A percentile compares a stretch with the other conserved stretches of the same genome.
Evolutionary conservation across 2,329 filamentous ascomycete genomes (phyloP).

Genomic region (Graphiopsis chlorocephala): DNA sequence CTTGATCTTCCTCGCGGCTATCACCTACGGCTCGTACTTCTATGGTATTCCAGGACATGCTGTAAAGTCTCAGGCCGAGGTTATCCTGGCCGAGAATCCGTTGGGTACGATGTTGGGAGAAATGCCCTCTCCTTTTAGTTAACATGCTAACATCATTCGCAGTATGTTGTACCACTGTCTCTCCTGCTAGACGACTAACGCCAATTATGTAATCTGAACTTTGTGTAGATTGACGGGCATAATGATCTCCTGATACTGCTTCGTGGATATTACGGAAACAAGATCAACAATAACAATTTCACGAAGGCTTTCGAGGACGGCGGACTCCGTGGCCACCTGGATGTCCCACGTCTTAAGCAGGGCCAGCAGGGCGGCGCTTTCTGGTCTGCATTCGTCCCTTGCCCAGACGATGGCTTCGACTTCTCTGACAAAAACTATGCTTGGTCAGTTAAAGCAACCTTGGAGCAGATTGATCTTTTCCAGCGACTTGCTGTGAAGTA

Average conservation of each 20-base stretch:
- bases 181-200: background rate
- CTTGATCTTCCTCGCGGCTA: slow-evolving; percentile 8
- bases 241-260: slow-evolving; percentile 80
- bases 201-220: background rate
- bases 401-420: slow-evolving; percentile 68
- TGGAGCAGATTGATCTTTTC: slow-evolving; percentile 74
- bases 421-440: slow-evolving; percentile 72
- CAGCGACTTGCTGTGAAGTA: slow-evolving; percentile 62
- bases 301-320: slow-evolving; percentile 71
- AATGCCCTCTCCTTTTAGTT: background rate
- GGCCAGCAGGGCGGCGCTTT: slow-evolving; percentile 83
- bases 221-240: slow-evolving; percentile 64
- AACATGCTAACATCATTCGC: background rate
- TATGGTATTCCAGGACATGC: slow-evolving; percentile 3
- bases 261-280: slow-evolving; percentile 65
- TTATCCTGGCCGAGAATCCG: slow-evolving; percentile 27
- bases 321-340: slow-evolving; percentile 67
- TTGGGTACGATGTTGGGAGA: slow-evolving; percentile 9
- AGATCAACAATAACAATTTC: slow-evolving; percentile 69
- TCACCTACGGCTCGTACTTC: slow-evolving; percentile 7
- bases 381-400: slow-evolving; percentile 83
- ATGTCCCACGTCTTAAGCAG: slow-evolving; percentile 69
- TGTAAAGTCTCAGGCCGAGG: background rate
- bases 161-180: background rate
- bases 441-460: slow-evolving; percentile 62